Evolutionary conservation across 352 stramenopile species (phyloP), one percentile per base, ranked within the genome.

Genomic region (Phytophthora boehmeriae): DNA sequence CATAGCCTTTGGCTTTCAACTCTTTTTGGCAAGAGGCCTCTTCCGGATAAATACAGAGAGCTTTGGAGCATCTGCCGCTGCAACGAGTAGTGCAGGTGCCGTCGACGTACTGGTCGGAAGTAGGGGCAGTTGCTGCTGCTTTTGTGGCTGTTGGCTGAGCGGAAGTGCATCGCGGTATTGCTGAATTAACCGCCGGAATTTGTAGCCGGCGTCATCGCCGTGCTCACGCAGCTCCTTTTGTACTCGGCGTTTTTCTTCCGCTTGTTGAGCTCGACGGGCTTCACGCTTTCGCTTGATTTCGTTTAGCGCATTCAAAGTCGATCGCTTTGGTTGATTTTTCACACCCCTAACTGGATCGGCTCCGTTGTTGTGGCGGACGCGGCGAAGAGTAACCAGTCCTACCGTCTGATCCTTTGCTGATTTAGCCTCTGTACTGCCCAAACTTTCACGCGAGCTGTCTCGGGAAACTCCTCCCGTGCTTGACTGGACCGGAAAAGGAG

Each of bases 261-360:
- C 80, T 45, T 91, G 83, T 5, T 73, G 63, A 0, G 63, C 69
- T 4, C 83, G 79, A 10, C 83, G 83, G 42, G 74, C 71, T 17
- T 93, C 75, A 1, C 83, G 83, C 62, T 89, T 90, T 13, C 79
- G 79, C 25, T 93, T 69, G 52, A 93, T 93, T 28, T 89, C 83
- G 3, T 80, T 75, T 5, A 93, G 57, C 4, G 76, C 79, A 16
- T 75, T 59, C 8, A 90, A 49, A 8, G 80, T 89, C 11, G 80
- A 83, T 20, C 59, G 63, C 52, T 86, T 89, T 3, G 56, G 19
- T 1, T 57, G 35, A 30, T 63, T 59, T 41, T 83, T 84, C 32
- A 66, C 47, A 11, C 51, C 55, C 19, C 59, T 53, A 44, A 44
- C 10, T 35, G 39, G 17, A 9, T 66, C 44, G 16, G 39, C 46